These are phyloP conservation scores for Cryphonectria nitschkei DNA, from an alignment of 2,329 filamentous ascomycete species.

Conservation along the genomic window DNA sequence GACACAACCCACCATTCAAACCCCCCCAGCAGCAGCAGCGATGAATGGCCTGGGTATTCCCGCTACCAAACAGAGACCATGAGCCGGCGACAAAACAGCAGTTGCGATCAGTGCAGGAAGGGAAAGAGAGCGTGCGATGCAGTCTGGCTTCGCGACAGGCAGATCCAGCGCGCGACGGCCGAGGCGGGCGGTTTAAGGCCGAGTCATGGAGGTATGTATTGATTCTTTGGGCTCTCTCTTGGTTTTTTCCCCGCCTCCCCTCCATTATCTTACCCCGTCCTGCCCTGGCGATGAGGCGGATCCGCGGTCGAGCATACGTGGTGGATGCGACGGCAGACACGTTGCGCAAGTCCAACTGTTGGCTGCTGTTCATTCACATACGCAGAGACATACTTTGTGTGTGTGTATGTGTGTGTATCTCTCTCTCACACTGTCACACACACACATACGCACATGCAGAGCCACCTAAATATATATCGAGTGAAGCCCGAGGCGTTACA, in stretches of 20 bases:
- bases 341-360: neutral
- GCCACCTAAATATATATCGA: neutral
- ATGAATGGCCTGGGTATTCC: neutral
- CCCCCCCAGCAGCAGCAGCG: neutral
- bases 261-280: neutral
- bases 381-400: neutral
- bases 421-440: neutral
- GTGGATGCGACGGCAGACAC: conserved; percentile 4
- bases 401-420: no score
- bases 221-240: neutral
- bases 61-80: conserved; percentile 15
- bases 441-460: neutral
- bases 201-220: conserved; percentile 27
- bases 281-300: conserved; percentile 6
- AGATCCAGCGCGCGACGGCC: conserved; percentile 14
- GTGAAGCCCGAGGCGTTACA: neutral
- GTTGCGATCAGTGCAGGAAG: conserved; percentile 31
- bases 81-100: conserved; percentile 30
- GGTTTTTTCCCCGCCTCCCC: neutral
- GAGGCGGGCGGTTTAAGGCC: conserved; percentile 6
- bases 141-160: conserved; percentile 25
- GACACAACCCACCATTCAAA: neutral
- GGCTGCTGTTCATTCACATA: neutral
- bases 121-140: conserved; percentile 30
- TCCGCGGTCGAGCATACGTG: conserved; percentile 1